These are phyloP conservation scores for Harringtonia lauricola DNA, from an alignment of 2,329 filamentous ascomycete genomes.

Conservation along the genomic window DNA sequence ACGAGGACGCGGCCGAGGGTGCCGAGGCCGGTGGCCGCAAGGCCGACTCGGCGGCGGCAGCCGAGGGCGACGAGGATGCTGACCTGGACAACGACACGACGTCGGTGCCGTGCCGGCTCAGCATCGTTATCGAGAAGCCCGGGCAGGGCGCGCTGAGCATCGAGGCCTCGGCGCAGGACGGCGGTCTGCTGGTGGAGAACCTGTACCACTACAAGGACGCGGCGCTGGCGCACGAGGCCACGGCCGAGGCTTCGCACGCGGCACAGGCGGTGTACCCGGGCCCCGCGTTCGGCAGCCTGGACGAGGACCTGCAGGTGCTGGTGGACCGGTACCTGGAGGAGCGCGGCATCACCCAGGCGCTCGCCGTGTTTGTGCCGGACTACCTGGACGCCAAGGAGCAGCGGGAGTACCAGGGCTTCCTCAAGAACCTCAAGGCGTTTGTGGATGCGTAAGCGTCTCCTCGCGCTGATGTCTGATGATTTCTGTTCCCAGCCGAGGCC, in stretches of 20 bases:
- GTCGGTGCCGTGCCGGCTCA: constrained; percentile 70
- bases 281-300: constrained; percentile 85
- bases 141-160: constrained; percentile 77
- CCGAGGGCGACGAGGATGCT: constrained; percentile 38
- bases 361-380: constrained; percentile 86
- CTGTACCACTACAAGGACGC: constrained; percentile 77
- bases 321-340: constrained; percentile 93
- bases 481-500: too few species aligned
- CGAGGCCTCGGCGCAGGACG: constrained; percentile 77
- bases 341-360: constrained; percentile 74
- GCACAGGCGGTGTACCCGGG: constrained; percentile 76
- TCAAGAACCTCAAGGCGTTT: constrained; percentile 78
- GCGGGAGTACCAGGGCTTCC: constrained; percentile 87
- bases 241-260: constrained; percentile 65
- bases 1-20: constrained; percentile 37
- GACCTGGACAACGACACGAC: constrained; percentile 40
- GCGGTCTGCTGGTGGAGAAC: constrained; percentile 78
- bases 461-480: too few species aligned
- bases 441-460: constrained; percentile 59
- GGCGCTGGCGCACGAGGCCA: constrained; percentile 64
- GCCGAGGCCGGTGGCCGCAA: constrained; percentile 31
- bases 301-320: constrained; percentile 88
- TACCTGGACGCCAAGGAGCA: constrained; percentile 99
- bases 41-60: constrained; percentile 34
- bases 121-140: constrained; percentile 80